Percentiles rank a stretch among this genome's conserved stretches.
phyloP scores from a whole-genome alignment of 140 eudicot genomes.

The Flaveria floridana region DNA sequence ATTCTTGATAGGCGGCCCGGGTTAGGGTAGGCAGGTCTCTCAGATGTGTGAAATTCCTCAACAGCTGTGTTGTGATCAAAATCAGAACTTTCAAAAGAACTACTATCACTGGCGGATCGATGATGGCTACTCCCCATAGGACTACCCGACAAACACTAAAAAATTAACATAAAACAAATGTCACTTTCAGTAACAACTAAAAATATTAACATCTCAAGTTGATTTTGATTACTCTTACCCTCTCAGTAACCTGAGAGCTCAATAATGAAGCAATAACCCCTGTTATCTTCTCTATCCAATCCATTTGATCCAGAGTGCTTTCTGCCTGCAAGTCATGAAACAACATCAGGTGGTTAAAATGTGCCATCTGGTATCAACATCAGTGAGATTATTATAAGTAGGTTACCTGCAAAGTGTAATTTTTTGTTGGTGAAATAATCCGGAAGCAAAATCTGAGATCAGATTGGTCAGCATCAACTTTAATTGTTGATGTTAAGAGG shows the following conservation, averaged over 20 bases:
- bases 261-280: constrained; percentile 94
- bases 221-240: constrained; percentile 48
- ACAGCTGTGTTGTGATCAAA: constrained; percentile 63
- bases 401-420: constrained; percentile 83
- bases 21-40: constrained; percentile 59
- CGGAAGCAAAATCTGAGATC: constrained; percentile 95
- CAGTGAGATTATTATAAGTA: constrained; percentile 19
- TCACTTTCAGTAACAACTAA: neutral
- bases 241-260: constrained; percentile 92
- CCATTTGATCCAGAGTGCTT: constrained; percentile 98
- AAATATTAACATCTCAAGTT: neutral
- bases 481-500: constrained; percentile 90
- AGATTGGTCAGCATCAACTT: constrained; percentile 96
- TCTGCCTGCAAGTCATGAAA: constrained; percentile 66
- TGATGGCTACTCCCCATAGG: constrained; percentile 93
- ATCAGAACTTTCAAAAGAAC: constrained; percentile 93
- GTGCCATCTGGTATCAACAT: constrained; percentile 6
- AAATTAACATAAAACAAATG: constrained; percentile 2
- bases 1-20: constrained; percentile 71
- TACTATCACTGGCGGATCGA: constrained; percentile 92
- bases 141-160: constrained; percentile 79
- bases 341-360: neutral
- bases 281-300: constrained; percentile 97
- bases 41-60: constrained; percentile 65
- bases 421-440: constrained; percentile 92